phyloP scores from a whole-genome alignment of 257 asterid species.

The Handroanthus guayacan region DNA sequence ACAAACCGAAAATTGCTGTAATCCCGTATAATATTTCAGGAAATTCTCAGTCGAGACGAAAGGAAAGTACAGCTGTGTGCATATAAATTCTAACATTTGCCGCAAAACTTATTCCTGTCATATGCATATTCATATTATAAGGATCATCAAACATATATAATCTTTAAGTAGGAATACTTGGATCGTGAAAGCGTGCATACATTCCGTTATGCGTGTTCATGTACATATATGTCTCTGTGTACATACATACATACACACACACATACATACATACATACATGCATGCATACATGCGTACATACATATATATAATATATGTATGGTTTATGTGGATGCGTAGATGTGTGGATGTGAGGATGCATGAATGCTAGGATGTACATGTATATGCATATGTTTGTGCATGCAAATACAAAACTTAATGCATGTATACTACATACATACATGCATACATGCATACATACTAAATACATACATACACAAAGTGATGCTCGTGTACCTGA shows the following conservation, averaged over 20 bases:
- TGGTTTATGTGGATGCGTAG: background rate
- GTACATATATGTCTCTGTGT: too few species aligned
- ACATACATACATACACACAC: background rate
- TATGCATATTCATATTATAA: background rate
- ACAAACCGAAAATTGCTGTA: background rate
- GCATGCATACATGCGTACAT: background rate
- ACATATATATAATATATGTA: background rate
- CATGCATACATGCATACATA: background rate
- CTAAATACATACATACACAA: background rate
- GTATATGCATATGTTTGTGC: background rate
- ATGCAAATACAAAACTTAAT: background rate
- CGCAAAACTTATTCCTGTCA: background rate
- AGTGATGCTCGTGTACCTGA: background rate
- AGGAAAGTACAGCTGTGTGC: constrained; percentile 6
- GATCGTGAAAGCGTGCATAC: background rate
- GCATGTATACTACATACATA: background rate
- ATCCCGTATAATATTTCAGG: background rate
- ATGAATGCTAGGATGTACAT: background rate
- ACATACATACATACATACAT: background rate
- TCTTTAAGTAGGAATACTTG: background rate
- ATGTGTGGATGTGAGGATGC: background rate
- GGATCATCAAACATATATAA: background rate
- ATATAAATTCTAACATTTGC: background rate
- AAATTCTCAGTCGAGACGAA: background rate
- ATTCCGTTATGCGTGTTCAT: background rate